Evolutionary conservation across 345 rosid species (phyloP), one percentile per base, ranked within the genome.

Genomic region (Clarkia xantiana): DNA sequence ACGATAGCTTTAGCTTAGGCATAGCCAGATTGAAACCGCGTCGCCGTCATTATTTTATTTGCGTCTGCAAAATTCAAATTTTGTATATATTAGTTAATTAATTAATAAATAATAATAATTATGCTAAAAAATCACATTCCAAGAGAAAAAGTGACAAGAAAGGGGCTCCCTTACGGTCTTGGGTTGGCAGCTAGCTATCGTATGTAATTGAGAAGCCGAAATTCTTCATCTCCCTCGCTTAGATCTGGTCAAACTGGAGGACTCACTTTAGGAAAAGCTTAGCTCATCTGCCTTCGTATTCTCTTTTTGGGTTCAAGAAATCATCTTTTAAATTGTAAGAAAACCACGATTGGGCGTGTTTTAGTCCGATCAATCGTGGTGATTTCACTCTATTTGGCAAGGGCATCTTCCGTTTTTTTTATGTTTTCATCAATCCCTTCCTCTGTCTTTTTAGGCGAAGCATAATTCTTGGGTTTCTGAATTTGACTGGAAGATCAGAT

Each of bases 181-280:
- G 57, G 38, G 43, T 58, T 50, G 57, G 38, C 8, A 22, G 50
- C 44, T 42, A 62, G 49, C 40, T 59, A 45, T 50, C 20, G n/a
- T 38, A 44, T 19, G 39, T 17, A 44, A 47, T 49, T 55, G 43
- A n/a, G 43, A 14, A 52, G 51, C 18, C 20, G 23, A 11, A 20
- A 11, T 41, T 51, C 18, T 15, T 14, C 36, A 14, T 39, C 36
- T 29, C 36, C 4, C 18, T 16, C 17, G 53, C 17, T 64, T 59
- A 64, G 72, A 64, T 69, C 68, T 42, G 68, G 62, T 64, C 69
- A 19, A 25, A 42, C 34, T n/a, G 18, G 57, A 18, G 5, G 46
- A 18, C 45, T n/a, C 57, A 13, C 48, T 45, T 57, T 11, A 56
- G 52, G 36, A 41, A 47, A 19, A 58, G 50, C 41, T 20, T 29